Evolutionary conservation across 106 monocot species (phyloP), one percentile per base, ranked within the genome.

Genomic region (Posidonia australis): DNA sequence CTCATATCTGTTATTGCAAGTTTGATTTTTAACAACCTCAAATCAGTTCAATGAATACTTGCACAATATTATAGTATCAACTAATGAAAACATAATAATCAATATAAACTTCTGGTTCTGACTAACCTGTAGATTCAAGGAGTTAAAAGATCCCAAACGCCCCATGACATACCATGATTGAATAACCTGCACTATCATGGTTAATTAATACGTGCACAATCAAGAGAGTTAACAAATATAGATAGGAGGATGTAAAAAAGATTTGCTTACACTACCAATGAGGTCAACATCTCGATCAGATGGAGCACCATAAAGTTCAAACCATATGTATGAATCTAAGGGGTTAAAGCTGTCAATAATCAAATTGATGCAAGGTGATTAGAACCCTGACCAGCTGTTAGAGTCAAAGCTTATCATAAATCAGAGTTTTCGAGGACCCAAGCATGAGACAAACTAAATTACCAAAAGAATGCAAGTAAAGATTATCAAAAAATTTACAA

Each of bases 141-240:
- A 96, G 69, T 96, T 90, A 59, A 82, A 96, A 49, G 96, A 84
- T 65, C 90, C 96, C 70, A 96, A 73, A 11, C 96, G 89, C 14
- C 96, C 96, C 96, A 96, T 87, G 53, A 90, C 96, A 77, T 96
- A 96, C 96, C 96, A 96, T 60, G 96, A 74, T 63, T 96, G 96
- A 72, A 96, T 82, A 13, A 82, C 96, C 96, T 90, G 82, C 44
- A 58, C 21, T 36, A 43, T 9, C 21, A 26, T 6, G 25, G 10
- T 54, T 6, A n/a, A 9, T 1, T 59, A 16, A 46, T 26, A 2
- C 18, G 61, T 9, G 18, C 5, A 30, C 42, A 61, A 55, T 44
- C 6, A 18, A 59, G 23, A 17, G 44, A 17, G 45, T 25, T 46
- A 46, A 14, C 23, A 23, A 32, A 46, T 25, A 16, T 11, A 16